phyloP scores from a whole-genome alignment of 2,329 filamentous ascomycete genomes.

The Trichoderma sp. region DNA sequence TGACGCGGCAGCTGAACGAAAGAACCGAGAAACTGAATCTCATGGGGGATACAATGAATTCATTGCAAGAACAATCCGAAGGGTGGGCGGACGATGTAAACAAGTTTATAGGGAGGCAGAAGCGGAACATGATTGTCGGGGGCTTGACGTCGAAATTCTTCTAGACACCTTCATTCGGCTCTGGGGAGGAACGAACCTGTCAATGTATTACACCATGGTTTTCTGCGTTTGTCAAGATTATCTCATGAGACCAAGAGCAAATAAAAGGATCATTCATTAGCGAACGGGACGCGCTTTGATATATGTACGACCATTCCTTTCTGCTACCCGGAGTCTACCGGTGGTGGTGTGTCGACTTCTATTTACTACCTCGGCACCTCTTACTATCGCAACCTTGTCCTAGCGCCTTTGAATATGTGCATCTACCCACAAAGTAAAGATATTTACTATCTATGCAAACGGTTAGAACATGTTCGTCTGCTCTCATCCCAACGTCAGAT shows the following conservation, averaged over 20 bases:
- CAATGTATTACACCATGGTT: neutral
- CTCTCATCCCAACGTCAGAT: neutral
- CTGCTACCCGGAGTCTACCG: neutral
- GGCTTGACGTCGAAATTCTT: constrained; percentile 5
- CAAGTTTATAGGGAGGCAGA: constrained; percentile 84
- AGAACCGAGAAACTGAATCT: constrained; percentile 82
- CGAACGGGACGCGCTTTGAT: neutral
- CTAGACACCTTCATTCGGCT: neutral
- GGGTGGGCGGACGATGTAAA: constrained; percentile 85
- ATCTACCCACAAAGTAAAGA: neutral
- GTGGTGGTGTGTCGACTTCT: neutral
- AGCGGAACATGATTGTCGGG: constrained; percentile 66
- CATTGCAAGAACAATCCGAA: constrained; percentile 73
- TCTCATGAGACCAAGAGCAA: neutral
- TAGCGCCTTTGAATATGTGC: neutral
- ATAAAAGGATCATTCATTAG: neutral
- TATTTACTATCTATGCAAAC: neutral
- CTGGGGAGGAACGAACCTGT: neutral
- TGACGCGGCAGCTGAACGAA: constrained; percentile 84
- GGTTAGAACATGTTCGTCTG: neutral
- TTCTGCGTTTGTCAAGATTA: neutral
- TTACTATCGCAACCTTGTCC: neutral
- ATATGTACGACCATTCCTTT: neutral
- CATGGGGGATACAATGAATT: constrained; percentile 81
- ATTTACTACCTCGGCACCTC: neutral